A percentile compares a stretch with the other conserved stretches of the same genome.
Evolutionary conservation across 176 grass and related monocot genomes (phyloP).

Genomic region (Rhynchospora tenuis): DNA sequence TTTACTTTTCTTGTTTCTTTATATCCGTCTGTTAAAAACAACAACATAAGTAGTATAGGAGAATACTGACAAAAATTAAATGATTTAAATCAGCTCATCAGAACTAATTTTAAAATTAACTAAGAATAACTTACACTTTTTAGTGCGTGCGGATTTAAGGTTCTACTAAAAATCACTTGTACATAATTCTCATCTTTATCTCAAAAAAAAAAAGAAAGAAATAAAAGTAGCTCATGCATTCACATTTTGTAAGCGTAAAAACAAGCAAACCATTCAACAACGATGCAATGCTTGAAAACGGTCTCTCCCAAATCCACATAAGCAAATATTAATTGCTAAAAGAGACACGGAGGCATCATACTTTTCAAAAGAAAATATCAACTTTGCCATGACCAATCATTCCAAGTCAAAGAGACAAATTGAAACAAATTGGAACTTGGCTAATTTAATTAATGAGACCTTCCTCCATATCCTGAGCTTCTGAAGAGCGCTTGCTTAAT

Average conservation of each 20-base stretch:
- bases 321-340: not conserved
- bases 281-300: not conserved
- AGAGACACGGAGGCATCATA: not conserved
- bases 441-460: constrained; percentile 34
- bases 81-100: too few species aligned
- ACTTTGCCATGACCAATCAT: not conserved
- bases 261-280: not conserved
- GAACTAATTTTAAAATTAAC: too few species aligned
- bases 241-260: not conserved
- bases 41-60: too few species aligned
- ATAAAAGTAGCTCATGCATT: not conserved
- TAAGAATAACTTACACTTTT: too few species aligned
- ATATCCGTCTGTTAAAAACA: too few species aligned
- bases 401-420: not conserved
- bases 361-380: not conserved
- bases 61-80: too few species aligned
- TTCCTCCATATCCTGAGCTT: constrained; percentile 69
- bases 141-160: too few species aligned
- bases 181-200: too few species aligned
- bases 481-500: constrained; percentile 80
- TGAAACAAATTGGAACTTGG: constrained; percentile 1
- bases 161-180: not conserved
- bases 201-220: not conserved
- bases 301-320: not conserved
- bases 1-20: too few species aligned